Evolutionary conservation across 2,329 filamentous ascomycete genomes (phyloP), one percentile per base, ranked within the genome.

Genomic region (Scedosporium apiospermum): DNA sequence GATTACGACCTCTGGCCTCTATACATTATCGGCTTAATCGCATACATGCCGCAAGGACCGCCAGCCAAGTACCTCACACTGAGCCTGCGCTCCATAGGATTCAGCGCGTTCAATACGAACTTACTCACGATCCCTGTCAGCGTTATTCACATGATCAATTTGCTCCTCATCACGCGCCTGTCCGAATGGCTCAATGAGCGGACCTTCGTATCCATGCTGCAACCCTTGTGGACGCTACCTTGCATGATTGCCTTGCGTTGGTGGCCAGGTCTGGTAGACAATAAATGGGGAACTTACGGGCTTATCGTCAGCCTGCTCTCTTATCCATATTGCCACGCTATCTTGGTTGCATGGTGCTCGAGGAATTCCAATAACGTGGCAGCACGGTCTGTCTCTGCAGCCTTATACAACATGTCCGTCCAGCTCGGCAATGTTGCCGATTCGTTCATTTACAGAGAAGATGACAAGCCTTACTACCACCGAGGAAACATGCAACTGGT

Each of bases 1-100:
- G 83, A 85, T 58, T 84, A 79, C 61, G 79, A 84, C 62, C 72
- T 86, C 57, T 85, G 80, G 81, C 82, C 82, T 0, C 69, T 84
- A 6, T 85, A 85, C 65, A 69, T 76, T 0, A 77, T 77, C 53
- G 76, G 77, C 49, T 80, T 83, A 5, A 81, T 82, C 0, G 71
- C 73, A 0, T 72, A 68, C 0, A 62, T 62, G n/a, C 60, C 60
- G 30, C 49, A 55, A 10, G 44, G 49, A 6, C 60, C 60, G 30
- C 26, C 60, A n/a, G 9, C 30, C 18, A 55, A 62, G 9, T 83
- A 83, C 59, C 73, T 85, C 6, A 82, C 82, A 0, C 74, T 83
- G 10, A 80, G 76, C 5, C 72, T 84, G 0, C 76, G 77, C 38
- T 71, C 74, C 1, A 72, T 84, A 0, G 82, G 75, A 1, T 82